A percentile compares a stretch with the other conserved stretches of the same genome.
These are phyloP conservation scores for Avena atlantica DNA, from an alignment of 176 grass and related monocot species.

Conservation along the genomic window DNA sequence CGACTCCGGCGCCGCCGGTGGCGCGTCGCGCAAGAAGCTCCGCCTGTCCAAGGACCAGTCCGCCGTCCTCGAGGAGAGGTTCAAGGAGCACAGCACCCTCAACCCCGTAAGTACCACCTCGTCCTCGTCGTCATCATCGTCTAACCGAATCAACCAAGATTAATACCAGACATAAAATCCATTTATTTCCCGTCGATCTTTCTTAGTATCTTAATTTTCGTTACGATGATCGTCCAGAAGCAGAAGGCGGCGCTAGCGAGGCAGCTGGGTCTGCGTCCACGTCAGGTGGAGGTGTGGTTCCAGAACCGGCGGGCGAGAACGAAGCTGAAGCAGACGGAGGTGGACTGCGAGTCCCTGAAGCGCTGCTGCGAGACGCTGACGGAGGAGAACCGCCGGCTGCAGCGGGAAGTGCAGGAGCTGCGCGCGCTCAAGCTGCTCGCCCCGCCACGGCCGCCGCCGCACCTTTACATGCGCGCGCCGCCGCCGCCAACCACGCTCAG, in stretches of 20 bases:
- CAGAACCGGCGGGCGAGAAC: constrained; percentile 94
- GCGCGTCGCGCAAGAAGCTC: constrained; percentile 88
- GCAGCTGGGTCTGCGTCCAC: constrained; percentile 74
- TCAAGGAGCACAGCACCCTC: constrained; percentile 88
- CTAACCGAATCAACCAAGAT: background rate
- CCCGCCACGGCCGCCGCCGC: constrained; percentile 45
- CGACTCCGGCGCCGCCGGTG: constrained; percentile 57
- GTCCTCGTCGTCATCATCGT: background rate
- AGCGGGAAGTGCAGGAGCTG: constrained; percentile 85
- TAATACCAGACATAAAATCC: background rate
- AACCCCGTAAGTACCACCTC: constrained; percentile 69
- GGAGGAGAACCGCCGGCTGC: constrained; percentile 81
- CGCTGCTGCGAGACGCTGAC: constrained; percentile 78
- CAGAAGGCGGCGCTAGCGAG: constrained; percentile 86
- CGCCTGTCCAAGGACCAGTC: constrained; percentile 84
- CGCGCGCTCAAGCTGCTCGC: constrained; percentile 67
- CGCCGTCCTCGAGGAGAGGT: constrained; percentile 83
- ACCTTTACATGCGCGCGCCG: constrained; percentile 63
- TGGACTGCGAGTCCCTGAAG: constrained; percentile 85
- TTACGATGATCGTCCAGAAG: constrained; percentile 50
- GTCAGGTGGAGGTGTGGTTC: constrained; percentile 97
- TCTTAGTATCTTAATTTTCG: background rate
- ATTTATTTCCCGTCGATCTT: background rate
- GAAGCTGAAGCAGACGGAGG: constrained; percentile 97
- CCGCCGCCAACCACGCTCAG: constrained; percentile 81